Percentiles rank a stretch among this genome's conserved stretches.
phyloP scores from a whole-genome alignment of 768 basidiomycete species.

The Boletus pseudopeckii region DNA sequence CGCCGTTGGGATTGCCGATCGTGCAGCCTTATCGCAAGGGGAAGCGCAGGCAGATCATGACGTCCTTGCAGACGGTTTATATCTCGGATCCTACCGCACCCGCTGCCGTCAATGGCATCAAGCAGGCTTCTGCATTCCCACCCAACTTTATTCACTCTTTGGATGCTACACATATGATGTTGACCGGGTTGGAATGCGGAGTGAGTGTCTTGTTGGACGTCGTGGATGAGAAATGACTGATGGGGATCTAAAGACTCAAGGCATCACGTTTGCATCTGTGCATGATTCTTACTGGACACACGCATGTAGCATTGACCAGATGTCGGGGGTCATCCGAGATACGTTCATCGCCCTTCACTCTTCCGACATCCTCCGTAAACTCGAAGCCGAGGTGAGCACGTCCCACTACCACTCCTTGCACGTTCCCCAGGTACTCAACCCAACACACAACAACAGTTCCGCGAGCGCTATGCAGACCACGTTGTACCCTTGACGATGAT shows the following conservation, averaged over 20 bases:
- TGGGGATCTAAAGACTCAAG: slow-evolving; percentile 48
- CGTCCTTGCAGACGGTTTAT: slow-evolving; percentile 80
- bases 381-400: slow-evolving; percentile 65
- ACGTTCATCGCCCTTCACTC: slow-evolving; percentile 93
- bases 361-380: slow-evolving; percentile 72
- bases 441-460: slow-evolving; percentile 47
- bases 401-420: background rate
- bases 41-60: slow-evolving; percentile 79
- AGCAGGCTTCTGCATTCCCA: slow-evolving; percentile 96
- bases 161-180: slow-evolving; percentile 98
- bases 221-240: slow-evolving; percentile 3
- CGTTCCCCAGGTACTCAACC: background rate
- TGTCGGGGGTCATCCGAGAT: slow-evolving; percentile 87
- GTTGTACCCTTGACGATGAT: slow-evolving; percentile 58
- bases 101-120: slow-evolving; percentile 74
- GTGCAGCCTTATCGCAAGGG: slow-evolving; percentile 93
- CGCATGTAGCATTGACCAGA: slow-evolving; percentile 77
- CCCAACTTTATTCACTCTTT: slow-evolving; percentile 98
- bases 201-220: slow-evolving; percentile 40
- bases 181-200: slow-evolving; percentile 87
- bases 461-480: slow-evolving; percentile 71
- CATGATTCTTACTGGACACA: slow-evolving; percentile 99
- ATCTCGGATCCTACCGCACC: slow-evolving; percentile 83
- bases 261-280: slow-evolving; percentile 87
- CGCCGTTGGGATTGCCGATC: slow-evolving; percentile 90